phyloP scores from a whole-genome alignment of 1,284 basidiomycete genomes.

The Sparassis latifolia region DNA sequence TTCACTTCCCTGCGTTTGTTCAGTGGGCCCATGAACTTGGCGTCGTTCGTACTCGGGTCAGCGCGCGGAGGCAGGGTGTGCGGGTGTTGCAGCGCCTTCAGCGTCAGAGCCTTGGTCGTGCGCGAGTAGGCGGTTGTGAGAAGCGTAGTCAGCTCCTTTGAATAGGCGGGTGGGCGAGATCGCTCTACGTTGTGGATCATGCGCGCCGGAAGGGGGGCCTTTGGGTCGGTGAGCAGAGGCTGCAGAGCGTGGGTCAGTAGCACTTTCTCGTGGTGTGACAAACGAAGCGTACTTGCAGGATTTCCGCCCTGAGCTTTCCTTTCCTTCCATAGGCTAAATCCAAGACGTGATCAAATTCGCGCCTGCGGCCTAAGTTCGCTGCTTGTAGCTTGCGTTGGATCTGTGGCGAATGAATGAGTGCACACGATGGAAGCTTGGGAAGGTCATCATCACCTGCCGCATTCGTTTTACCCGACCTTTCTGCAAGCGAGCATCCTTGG shows the following conservation, averaged over 20 bases:
- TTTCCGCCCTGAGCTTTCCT: conserved; percentile 62
- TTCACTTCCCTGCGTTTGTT: conserved; percentile 71
- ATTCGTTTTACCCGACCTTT: conserved; percentile 43
- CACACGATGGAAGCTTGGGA: conserved; percentile 1
- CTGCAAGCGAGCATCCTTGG: conserved; percentile 22
- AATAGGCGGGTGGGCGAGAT: conserved; percentile 58
- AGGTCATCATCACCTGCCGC: conserved; percentile 32
- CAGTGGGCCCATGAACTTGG: conserved; percentile 52
- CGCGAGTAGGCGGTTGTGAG: conserved; percentile 48
- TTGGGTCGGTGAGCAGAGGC: conserved; percentile 48
- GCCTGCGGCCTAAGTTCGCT: conserved; percentile 48
- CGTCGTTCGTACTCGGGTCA: conserved; percentile 52
- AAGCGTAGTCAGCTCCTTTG: conserved; percentile 54
- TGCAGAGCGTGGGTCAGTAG: conserved; percentile 18
- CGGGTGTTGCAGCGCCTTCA: conserved; percentile 38
- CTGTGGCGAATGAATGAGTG: conserved; percentile 30
- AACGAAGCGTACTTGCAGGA: conserved; percentile 43
- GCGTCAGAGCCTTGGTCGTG: conserved; percentile 34
- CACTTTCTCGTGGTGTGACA: background rate
- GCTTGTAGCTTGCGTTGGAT: conserved; percentile 46
- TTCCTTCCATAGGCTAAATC: conserved; percentile 74
- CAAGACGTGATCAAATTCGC: conserved; percentile 56
- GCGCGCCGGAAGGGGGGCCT: conserved; percentile 30
- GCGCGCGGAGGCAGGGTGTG: conserved; percentile 51
- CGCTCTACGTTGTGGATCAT: conserved; percentile 47